Evolutionary conservation across 306 rosid species (phyloP).

Genomic region (Cucurbita moschata): DNA sequence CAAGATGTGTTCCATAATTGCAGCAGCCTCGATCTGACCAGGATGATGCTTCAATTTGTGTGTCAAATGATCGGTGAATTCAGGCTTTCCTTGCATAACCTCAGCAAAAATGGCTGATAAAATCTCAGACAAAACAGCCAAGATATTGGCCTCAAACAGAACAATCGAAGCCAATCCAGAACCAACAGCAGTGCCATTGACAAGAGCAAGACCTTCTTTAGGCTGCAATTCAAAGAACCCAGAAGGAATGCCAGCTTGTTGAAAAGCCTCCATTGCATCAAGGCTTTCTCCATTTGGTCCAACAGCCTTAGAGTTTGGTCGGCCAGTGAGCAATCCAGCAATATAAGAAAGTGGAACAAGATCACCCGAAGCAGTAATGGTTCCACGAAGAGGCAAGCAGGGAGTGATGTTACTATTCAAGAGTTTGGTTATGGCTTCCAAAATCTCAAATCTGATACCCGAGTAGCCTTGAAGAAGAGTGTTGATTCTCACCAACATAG

Average conservation of each 20-base stretch:
- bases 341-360: constrained; percentile 82
- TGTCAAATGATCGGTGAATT: constrained; percentile 71
- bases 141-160: constrained; percentile 58
- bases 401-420: constrained; percentile 64
- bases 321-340: constrained; percentile 60
- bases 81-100: constrained; percentile 77
- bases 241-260: constrained; percentile 28
- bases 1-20: constrained; percentile 67
- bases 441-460: constrained; percentile 69
- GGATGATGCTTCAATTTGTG: constrained; percentile 88
- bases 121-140: constrained; percentile 50
- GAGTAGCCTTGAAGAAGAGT: constrained; percentile 91
- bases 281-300: constrained; percentile 56
- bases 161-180: constrained; percentile 77
- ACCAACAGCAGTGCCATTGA: constrained; percentile 83
- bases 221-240: constrained; percentile 81
- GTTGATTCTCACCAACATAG: constrained; percentile 71
- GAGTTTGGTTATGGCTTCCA: constrained; percentile 68
- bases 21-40: constrained; percentile 89
- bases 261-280: constrained; percentile 42
- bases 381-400: constrained; percentile 67
- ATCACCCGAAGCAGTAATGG: constrained; percentile 75
- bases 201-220: constrained; percentile 85
- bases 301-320: constrained; percentile 56
- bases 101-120: constrained; percentile 65